phyloP scores from a whole-genome alignment of 192 early-diverging fungal genomes.

The Paraglomus occultum region DNA sequence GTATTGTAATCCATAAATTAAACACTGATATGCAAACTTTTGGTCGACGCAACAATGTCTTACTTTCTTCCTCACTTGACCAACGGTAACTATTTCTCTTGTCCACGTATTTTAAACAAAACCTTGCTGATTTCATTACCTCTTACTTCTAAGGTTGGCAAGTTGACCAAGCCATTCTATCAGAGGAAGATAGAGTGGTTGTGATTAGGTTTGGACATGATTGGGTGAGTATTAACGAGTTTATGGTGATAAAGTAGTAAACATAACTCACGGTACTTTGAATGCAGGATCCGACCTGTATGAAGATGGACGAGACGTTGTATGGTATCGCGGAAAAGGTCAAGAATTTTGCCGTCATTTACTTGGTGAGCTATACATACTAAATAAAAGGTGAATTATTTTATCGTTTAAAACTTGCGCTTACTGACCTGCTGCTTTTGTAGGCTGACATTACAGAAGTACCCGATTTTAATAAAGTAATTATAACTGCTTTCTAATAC shows the following conservation, averaged over 20 bases:
- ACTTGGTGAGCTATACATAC: slow-evolving; percentile 56
- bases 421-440: neutral
- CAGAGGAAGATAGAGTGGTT: slow-evolving; percentile 96
- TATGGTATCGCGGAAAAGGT: slow-evolving; percentile 91
- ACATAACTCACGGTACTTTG: neutral
- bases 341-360: slow-evolving; percentile 98
- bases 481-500: slow-evolving; percentile 8
- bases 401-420: neutral
- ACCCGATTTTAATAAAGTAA: slow-evolving; percentile 82
- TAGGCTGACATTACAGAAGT: slow-evolving; percentile 90
- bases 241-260: neutral
- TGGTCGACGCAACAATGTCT: slow-evolving; percentile 31
- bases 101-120: neutral
- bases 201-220: slow-evolving; percentile 97
- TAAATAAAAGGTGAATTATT: neutral
- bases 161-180: slow-evolving; percentile 97
- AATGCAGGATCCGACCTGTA: slow-evolving; percentile 80
- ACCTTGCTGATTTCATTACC: neutral
- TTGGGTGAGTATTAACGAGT: slow-evolving; percentile 52
- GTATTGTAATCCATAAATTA: too few relatives aligned
- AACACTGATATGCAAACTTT: neutral
- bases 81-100: slow-evolving; percentile 41
- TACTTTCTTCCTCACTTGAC: slow-evolving; percentile 67
- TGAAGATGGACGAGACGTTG: slow-evolving; percentile 97
- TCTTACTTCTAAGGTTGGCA: slow-evolving; percentile 72